Evolutionary conservation across 306 rosid species (phyloP).

Genomic region (Clitoria ternatea): DNA sequence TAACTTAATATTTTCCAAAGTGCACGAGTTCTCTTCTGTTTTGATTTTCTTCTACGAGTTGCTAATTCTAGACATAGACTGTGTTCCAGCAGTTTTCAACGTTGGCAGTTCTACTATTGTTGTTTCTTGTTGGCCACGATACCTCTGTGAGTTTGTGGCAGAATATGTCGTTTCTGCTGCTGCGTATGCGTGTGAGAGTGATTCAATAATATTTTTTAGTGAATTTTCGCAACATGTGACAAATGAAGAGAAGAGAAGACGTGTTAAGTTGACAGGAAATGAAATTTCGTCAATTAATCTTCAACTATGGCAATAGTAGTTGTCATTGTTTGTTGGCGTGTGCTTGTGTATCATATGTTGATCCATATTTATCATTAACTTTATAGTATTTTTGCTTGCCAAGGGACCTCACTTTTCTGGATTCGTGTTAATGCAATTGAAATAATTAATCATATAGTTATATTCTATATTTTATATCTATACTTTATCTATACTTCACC

Average conservation of each 20-base stretch:
- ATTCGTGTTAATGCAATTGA: background rate
- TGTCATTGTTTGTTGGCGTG: background rate
- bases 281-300: background rate
- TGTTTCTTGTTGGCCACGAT: constrained; percentile 28
- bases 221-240: background rate
- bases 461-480: too few species aligned
- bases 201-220: background rate
- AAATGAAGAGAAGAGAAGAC: background rate
- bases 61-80: constrained; percentile 19
- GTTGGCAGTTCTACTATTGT: constrained; percentile 28
- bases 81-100: constrained; percentile 20
- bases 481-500: too few species aligned
- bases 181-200: constrained; percentile 22
- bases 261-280: background rate
- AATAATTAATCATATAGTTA: too few species aligned
- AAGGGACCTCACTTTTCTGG: background rate
- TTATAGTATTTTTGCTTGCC: background rate
- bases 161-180: constrained; percentile 4
- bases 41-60: constrained; percentile 20
- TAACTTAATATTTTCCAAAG: constrained; percentile 25
- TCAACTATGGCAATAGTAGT: background rate
- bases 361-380: background rate
- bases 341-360: background rate
- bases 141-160: constrained; percentile 1
- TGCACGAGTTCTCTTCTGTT: constrained; percentile 10